Evolutionary conservation across 2,329 filamentous ascomycete genomes (phyloP), one percentile per base, ranked within the genome.

Genomic region (Epichloe festucae): DNA sequence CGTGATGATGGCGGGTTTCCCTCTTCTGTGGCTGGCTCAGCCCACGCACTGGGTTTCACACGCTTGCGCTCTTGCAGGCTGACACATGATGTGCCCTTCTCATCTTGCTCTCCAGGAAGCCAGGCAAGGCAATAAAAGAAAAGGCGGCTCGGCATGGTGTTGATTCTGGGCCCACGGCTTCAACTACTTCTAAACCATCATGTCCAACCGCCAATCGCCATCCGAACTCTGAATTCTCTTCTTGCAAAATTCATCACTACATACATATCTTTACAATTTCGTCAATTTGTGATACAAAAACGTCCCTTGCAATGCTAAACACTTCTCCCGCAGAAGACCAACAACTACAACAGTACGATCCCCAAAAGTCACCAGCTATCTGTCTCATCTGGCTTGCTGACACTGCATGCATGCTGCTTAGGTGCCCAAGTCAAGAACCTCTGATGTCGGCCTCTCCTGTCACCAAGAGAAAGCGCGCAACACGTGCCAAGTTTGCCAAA

Each of bases 401-500:
- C 34, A 12, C 21, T 19, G 6, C 15, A 8, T 21, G 3, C 19
- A 8, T 21, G 3, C 19, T 12, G n/a, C 5, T 5, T 39, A 56
- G 50, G 35, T 41, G 31, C 43, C 43, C 45, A 31, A 46, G 45
- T 35, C 43, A 46, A 35, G 48, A 51, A 38, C 21, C 39, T 27
- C 49, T 57, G 15, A 56, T 57, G 53, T 56, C 50, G 12, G 55
- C 44, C 11, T 58, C 53, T 39, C 44, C 57, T 12, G 19, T 53
- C 31, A 50, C 50, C 36, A 53, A 51, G 39, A 53, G 50, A 38
- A 53, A 53, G 40, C 51, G 56, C 31, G 50, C 53, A 4, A 56
- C 53, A 15, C 58, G 66, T 23, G 60, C 64, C 50, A 65, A 62
- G 45, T 61, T 58, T 19, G 57, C 62, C 50, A 65, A 65, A 48